These are phyloP conservation scores for Populus pruinosa DNA, from an alignment of 345 rosid species.

Conservation along the genomic window DNA sequence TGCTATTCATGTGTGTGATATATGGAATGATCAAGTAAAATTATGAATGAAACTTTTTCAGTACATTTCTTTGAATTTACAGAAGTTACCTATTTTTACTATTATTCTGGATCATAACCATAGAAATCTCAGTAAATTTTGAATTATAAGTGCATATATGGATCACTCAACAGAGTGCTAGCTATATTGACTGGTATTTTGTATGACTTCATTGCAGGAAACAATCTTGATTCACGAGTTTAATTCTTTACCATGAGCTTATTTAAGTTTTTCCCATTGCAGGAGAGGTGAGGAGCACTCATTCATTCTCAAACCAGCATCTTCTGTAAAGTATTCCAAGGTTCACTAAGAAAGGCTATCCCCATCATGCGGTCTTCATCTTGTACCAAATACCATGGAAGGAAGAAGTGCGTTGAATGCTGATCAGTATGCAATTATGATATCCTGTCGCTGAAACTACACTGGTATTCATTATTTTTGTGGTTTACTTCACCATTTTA, in stretches of 20 bases:
- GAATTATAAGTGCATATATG: not conserved
- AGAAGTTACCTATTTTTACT: not conserved
- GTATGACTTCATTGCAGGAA: not conserved
- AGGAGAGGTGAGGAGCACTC: constrained; percentile 99
- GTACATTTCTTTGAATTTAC: not conserved
- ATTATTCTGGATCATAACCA: not conserved
- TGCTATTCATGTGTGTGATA: not conserved
- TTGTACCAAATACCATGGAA: constrained; percentile 49
- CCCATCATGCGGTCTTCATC: constrained; percentile 39
- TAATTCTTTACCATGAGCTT: constrained; percentile 5
- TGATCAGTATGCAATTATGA: constrained; percentile 78
- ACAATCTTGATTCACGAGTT: not conserved
- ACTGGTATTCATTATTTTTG: constrained; percentile 51
- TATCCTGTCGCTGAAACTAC: constrained; percentile 88
- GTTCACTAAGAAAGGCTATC: constrained; percentile 45
- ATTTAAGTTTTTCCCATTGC: constrained; percentile 26
- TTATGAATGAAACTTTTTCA: not conserved
- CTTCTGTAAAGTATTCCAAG: constrained; percentile 54
- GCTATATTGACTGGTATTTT: not conserved
- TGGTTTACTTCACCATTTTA: constrained; percentile 6
- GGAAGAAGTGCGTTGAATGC: constrained; percentile 39
- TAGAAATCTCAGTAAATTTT: not conserved
- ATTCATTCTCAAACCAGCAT: constrained; percentile 78
- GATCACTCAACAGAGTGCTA: not conserved
- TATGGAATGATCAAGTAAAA: not conserved